Base-by-base conservation (phyloP, 257 asterid genomes). In the Solanum boliviense region DNA sequence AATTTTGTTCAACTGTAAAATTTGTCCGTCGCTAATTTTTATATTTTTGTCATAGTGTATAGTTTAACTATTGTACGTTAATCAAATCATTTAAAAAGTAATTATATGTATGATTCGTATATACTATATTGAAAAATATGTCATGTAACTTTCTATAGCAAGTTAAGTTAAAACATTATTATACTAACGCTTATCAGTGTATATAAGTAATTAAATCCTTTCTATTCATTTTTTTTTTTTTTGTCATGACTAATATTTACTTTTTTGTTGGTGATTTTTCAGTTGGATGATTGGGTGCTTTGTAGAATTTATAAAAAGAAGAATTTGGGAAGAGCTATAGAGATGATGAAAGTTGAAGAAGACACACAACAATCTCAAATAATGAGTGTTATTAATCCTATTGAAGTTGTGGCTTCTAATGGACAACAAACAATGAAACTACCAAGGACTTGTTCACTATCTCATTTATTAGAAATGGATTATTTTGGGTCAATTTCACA, bases 201-300 rank as follows among this genome's bases (percentile, higher is more conserved):
- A 16, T 75, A 75, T 38, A 75, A 36, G 11, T n/a, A n/a, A n/a
- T 75, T 75, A n/a, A 74, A 23, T 3, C 6, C 1, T 21, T 39
- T 76, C 11, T 36, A 13, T 13, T 38, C 6, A 12, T n/a, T 0
- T 4, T 46, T 44, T 41, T 9, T 9, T 3, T 44, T 41, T 9
- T 9, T 3, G 39, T 29, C 23, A 21, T 34, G 78, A 84, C 62
- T 75, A 35, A 75, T 11, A 13, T 1, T 38, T 62, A 0, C 23
- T 34, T 75, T 52, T 3, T 87, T 9, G 15, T 25, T 32, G 27
- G 7, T 1, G 29, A 5, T 87, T 32, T 39, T 81, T 29, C 94
- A 96, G 99, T 86, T 95, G 95, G 99, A 96, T 87, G 98, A 95
- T 91, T 96, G 99, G 99, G 99, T 96, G 38, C 93, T 96, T 4